Evolutionary conservation across 2,329 filamentous ascomycete genomes (phyloP).

Genomic region (Sporothrix pseudoabietina): DNA sequence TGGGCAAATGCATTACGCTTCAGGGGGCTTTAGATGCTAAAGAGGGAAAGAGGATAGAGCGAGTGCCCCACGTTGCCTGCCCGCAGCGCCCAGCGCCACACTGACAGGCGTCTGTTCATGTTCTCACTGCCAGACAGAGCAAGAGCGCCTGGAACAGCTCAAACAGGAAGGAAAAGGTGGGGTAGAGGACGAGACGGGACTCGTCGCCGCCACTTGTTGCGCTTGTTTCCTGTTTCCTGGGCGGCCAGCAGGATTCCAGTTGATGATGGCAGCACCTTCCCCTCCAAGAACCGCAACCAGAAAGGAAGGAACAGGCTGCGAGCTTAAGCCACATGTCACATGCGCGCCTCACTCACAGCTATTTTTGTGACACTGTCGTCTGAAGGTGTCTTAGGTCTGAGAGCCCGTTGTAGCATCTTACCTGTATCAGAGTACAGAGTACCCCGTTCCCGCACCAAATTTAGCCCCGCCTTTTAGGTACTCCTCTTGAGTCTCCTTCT

Average conservation of each 20-base stretch:
- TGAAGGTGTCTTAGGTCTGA: not conserved
- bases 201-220: slow-evolving; percentile 10
- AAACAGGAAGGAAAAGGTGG: slow-evolving; percentile 15
- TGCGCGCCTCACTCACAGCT: not conserved
- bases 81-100: slow-evolving; percentile 11
- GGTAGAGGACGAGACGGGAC: slow-evolving; percentile 1
- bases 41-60: not conserved
- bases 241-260: slow-evolving; percentile 23
- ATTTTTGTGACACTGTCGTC: not conserved
- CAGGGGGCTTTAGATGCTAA: not conserved
- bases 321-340: slow-evolving; percentile 32
- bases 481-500: not conserved
- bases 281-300: not conserved
- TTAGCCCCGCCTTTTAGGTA: slow-evolving; percentile 21
- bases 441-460: not conserved
- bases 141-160: not conserved
- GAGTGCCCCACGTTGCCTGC: not conserved
- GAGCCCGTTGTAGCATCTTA: not conserved
- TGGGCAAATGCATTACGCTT: not conserved
- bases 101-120: not conserved
- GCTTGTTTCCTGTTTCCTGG: slow-evolving; percentile 12
- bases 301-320: slow-evolving; percentile 9
- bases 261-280: slow-evolving; percentile 27
- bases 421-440: too few species aligned
- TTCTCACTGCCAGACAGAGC: not conserved